phyloP scores from a whole-genome alignment of 768 basidiomycete genomes.

The Naganishia vaughanmartiniae region DNA sequence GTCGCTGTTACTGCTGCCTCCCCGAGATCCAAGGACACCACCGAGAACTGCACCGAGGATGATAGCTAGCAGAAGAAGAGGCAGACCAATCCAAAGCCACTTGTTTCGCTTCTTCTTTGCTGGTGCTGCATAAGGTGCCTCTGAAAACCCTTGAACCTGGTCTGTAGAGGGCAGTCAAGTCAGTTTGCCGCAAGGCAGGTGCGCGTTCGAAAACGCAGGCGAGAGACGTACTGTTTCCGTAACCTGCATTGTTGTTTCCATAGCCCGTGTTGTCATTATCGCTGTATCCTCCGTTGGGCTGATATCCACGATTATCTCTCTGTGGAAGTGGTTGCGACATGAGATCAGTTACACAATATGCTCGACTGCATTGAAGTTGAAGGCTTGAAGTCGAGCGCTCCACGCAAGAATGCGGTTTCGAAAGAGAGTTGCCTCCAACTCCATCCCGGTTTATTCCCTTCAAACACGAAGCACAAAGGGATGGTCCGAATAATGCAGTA shows the following conservation, averaged over 20 bases:
- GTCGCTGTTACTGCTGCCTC: constrained; percentile 55
- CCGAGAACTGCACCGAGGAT: constrained; percentile 59
- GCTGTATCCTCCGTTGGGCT: constrained; percentile 32
- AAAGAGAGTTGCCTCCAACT: not conserved
- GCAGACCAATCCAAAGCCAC: constrained; percentile 53
- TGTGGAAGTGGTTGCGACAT: constrained; percentile 11
- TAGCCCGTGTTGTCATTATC: constrained; percentile 12
- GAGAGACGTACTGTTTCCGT: constrained; percentile 8
- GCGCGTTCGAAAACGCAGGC: not conserved
- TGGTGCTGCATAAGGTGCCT: constrained; percentile 19
- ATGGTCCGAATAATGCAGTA: too few relatives aligned
- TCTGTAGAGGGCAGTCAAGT: too few relatives aligned
- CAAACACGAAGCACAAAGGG: too few relatives aligned
- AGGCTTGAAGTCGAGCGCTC: too few relatives aligned
- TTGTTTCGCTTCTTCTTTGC: constrained; percentile 48
- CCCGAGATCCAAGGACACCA: constrained; percentile 71
- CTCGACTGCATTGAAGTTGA: too few relatives aligned
- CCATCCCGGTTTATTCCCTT: too few relatives aligned
- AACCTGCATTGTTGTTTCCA: constrained; percentile 31
- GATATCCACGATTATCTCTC: constrained; percentile 37
- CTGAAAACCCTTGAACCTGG: not conserved
- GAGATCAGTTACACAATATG: not conserved
- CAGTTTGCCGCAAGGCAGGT: too few relatives aligned
- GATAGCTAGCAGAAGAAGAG: constrained; percentile 45
- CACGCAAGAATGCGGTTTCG: not conserved